Conservation (phyloP, 1,284 basidiomycete species). For the Tylopilus sp. region DNA sequence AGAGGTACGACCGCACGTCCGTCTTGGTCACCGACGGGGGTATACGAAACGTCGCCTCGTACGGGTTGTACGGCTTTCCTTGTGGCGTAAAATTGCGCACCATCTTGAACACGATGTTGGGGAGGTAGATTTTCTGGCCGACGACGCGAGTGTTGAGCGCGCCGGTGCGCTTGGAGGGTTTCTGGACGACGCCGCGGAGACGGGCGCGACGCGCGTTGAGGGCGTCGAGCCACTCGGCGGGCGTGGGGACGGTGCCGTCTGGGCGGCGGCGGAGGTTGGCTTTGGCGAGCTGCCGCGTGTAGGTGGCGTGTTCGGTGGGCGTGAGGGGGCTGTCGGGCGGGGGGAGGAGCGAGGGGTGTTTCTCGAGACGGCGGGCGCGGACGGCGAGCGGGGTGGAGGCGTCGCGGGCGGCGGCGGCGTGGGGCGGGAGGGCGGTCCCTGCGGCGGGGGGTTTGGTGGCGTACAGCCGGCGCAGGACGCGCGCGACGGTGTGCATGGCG, state of each 20-base stretch:
- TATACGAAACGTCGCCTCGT: constrained; percentile 92
- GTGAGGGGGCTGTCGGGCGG: constrained; percentile 55
- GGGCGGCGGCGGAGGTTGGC: constrained; percentile 46
- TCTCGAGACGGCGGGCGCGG: constrained; percentile 62
- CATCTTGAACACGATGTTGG: constrained; percentile 82
- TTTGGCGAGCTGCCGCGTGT: constrained; percentile 53
- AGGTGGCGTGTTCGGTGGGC: constrained; percentile 60
- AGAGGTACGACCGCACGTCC: constrained; percentile 85
- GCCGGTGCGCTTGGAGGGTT: constrained; percentile 39
- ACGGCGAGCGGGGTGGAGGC: constrained; percentile 70
- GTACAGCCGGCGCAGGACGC: constrained; percentile 49
- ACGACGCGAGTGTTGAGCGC: constrained; percentile 51
- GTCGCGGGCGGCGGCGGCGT: constrained; percentile 57
- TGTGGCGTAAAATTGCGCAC: constrained; percentile 80
- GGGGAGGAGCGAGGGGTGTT: constrained; percentile 38
- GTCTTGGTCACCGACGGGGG: constrained; percentile 87
- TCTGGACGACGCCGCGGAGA: constrained; percentile 59
- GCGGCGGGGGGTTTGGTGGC: constrained; percentile 44
- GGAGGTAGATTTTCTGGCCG: constrained; percentile 84
- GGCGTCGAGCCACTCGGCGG: constrained; percentile 55
- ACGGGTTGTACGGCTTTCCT: constrained; percentile 87
- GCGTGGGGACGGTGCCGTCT: constrained; percentile 45
- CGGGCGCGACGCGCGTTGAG: constrained; percentile 58
- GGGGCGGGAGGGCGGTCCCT: constrained; percentile 38
- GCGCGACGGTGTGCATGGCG: constrained; percentile 28